Conservation (phyloP, 1,139 yeast species). For the Taphrina pruni region DNA sequence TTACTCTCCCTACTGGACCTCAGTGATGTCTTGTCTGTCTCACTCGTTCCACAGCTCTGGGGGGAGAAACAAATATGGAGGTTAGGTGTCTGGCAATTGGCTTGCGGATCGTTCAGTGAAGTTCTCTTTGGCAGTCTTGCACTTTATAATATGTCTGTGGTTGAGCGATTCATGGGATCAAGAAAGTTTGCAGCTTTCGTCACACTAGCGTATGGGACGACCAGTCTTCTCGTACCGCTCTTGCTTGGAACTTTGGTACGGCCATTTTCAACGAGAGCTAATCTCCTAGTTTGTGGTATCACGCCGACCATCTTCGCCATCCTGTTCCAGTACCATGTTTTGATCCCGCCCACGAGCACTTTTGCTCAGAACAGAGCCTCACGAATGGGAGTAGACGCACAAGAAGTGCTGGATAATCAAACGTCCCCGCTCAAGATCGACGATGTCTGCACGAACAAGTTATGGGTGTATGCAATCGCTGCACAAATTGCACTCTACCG, state of each 20-base stretch:
- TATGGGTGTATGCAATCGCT: constrained; percentile 62
- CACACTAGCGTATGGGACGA: constrained; percentile 40
- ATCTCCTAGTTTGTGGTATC: constrained; percentile 62
- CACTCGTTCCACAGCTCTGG: constrained; percentile 65
- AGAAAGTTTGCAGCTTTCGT: constrained; percentile 54
- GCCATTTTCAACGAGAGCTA: constrained; percentile 47
- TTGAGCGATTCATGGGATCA: constrained; percentile 72
- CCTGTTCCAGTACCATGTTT: constrained; percentile 62
- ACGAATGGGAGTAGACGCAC: background rate
- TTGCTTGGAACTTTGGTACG: constrained; percentile 38
- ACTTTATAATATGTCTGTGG: constrained; percentile 64
- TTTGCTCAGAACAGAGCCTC: constrained; percentile 53
- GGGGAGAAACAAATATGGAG: constrained; percentile 74
- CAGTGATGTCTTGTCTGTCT: constrained; percentile 62
- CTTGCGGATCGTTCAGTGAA: constrained; percentile 71
- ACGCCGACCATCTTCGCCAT: constrained; percentile 66
- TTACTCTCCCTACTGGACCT: constrained; percentile 61
- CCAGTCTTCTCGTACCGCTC: constrained; percentile 43
- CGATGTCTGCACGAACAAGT: constrained; percentile 56
- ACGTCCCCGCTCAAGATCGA: background rate
- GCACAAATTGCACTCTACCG: constrained; percentile 62
- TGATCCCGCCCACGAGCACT: constrained; percentile 59
- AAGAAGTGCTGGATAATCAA: background rate
- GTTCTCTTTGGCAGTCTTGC: constrained; percentile 61
- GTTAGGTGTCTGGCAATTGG: constrained; percentile 60